Percentiles rank a stretch among this genome's conserved stretches.
phyloP scores from a whole-genome alignment of 768 basidiomycete genomes.

The Lactarius vividus region DNA sequence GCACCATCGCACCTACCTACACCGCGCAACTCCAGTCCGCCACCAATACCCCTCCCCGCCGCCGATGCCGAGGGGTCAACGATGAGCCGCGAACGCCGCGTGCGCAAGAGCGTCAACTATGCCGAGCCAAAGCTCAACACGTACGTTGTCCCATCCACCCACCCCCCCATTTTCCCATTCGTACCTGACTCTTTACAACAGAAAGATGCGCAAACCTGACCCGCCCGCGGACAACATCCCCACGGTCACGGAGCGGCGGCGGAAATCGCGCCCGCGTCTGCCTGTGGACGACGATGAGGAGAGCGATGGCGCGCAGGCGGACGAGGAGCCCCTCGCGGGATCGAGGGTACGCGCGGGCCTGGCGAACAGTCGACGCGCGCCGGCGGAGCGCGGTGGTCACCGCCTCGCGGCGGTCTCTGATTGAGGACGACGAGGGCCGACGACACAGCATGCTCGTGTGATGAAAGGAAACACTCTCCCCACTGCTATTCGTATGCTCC shows the following conservation, averaged over 20 bases:
- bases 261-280: conserved; percentile 52
- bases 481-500: conserved; percentile 2
- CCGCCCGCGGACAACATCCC: conserved; percentile 28
- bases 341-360: conserved; percentile 36
- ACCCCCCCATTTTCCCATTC: no score
- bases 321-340: conserved; percentile 49
- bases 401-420: conserved; percentile 33
- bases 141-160: conserved; percentile 42
- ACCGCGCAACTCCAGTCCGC: conserved; percentile 38
- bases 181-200: conserved; percentile 30
- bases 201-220: conserved; percentile 90
- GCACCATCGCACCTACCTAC: conserved; percentile 43
- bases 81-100: conserved; percentile 49
- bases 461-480: not conserved
- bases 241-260: conserved; percentile 41
- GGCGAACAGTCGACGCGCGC: conserved; percentile 55
- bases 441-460: conserved; percentile 67
- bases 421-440: conserved; percentile 52
- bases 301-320: conserved; percentile 69
- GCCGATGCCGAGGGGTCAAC: conserved; percentile 27
- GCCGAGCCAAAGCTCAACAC: conserved; percentile 87
- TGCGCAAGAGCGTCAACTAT: conserved; percentile 81
- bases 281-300: conserved; percentile 54
- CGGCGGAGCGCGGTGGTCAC: conserved; percentile 40
- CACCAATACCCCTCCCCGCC: conserved; percentile 34